A percentile compares a stretch with the other conserved stretches of the same genome.
These are phyloP conservation scores for Vaccinium vitisidaea DNA, from an alignment of 148 eudicot species.

Conservation along the genomic window DNA sequence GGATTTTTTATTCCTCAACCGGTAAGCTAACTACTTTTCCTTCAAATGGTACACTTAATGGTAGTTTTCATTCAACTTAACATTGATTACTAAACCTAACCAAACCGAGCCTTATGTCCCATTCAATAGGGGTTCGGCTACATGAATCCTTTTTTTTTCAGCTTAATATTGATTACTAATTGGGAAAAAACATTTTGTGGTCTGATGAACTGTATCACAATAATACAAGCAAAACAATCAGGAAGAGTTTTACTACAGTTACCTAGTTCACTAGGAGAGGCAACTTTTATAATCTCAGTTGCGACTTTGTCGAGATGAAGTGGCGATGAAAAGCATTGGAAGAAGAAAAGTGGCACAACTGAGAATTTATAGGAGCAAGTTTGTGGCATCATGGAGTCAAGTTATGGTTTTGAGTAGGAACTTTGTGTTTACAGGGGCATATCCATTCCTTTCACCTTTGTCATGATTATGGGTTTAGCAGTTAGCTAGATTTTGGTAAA, in stretches of 20 bases:
- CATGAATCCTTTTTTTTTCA: background rate
- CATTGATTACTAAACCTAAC: no score
- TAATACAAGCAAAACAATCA: background rate
- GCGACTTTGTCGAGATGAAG: no score
- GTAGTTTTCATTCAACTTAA: background rate
- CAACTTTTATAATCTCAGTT: background rate
- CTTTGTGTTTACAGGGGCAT: background rate
- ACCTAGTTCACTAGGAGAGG: background rate
- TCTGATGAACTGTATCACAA: background rate
- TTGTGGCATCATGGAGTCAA: background rate
- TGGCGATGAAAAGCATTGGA: background rate
- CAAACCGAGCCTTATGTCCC: no score
- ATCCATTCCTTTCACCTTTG: background rate
- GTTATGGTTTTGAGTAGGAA: background rate
- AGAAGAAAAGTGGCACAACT: background rate
- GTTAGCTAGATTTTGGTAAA: background rate
- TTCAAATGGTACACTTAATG: background rate
- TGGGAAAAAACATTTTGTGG: background rate
- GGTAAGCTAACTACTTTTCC: constrained; percentile 39
- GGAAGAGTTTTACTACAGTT: background rate
- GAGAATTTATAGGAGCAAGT: background rate
- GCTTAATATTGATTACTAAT: background rate
- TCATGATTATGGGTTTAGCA: background rate
- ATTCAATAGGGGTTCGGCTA: no score
- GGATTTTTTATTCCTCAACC: constrained; percentile 67